These are phyloP conservation scores for Leptographium galeiforme DNA, from an alignment of 2,329 filamentous ascomycete genomes.

Conservation along the genomic window DNA sequence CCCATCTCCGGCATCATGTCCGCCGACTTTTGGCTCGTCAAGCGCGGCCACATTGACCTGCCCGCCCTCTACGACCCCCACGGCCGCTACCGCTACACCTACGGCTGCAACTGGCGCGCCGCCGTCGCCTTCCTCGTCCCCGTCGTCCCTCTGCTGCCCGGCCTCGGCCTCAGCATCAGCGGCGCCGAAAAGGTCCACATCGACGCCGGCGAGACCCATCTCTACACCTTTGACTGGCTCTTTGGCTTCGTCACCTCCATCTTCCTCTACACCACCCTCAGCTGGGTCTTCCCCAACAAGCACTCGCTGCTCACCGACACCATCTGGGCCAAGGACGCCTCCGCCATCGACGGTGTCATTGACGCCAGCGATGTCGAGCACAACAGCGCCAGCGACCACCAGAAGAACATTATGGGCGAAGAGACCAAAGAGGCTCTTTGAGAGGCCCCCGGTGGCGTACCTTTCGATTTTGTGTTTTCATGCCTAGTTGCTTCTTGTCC, in stretches of 20 bases:
- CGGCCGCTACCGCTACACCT: slow-evolving; percentile 24
- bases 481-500: too few species aligned
- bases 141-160: slow-evolving; percentile 19
- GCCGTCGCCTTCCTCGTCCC: slow-evolving; percentile 13
- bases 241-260: slow-evolving; percentile 45
- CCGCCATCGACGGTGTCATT: slow-evolving; percentile 11
- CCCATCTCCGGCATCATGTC: slow-evolving; percentile 28
- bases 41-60: slow-evolving; percentile 24
- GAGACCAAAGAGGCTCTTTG: slow-evolving; percentile 1
- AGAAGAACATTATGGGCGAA: not conserved
- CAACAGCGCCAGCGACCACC: not conserved
- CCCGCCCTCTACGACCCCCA: slow-evolving; percentile 27
- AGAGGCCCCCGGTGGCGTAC: not conserved
- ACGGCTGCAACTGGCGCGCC: slow-evolving; percentile 15
- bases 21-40: slow-evolving; percentile 26
- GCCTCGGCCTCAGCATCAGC: slow-evolving; percentile 15
- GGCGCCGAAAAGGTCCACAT: slow-evolving; percentile 8
- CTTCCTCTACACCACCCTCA: slow-evolving; percentile 39
- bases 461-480: too few species aligned
- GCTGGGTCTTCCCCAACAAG: slow-evolving; percentile 31
- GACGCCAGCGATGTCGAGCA: slow-evolving; percentile 10
- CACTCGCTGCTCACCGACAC: slow-evolving; percentile 32
- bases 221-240: slow-evolving; percentile 55
- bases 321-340: slow-evolving; percentile 20
- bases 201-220: slow-evolving; percentile 30